Evolutionary conservation across 1,284 basidiomycete genomes (phyloP), one percentile per base, ranked within the genome.

Genomic region (Cerioporus squamosus): DNA sequence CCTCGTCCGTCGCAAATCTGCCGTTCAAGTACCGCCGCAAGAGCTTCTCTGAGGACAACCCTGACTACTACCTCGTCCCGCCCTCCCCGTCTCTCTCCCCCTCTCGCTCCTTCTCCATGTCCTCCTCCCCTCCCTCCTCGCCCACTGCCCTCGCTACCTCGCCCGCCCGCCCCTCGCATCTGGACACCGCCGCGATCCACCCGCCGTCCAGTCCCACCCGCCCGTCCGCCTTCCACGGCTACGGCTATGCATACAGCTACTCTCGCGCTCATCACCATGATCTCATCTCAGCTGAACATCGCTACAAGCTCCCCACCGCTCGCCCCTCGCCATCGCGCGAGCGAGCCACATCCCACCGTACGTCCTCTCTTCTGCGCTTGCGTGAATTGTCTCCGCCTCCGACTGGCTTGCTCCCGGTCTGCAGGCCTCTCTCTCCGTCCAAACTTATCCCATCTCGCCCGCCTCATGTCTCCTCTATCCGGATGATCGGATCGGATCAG

Each of bases 1-100:
- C 53, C n/a, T 57, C 58, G 10, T 29, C 43, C 36, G 17, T 58
- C 61, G 29, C 63, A 7, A 63, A 31, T 51, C 31, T 66, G 39
- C 67, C 67, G 38, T 56, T 66, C 61, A 68, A 64, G 60, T 63
- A 56, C 26, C 61, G 67, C 23, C 55, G 67, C 23, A 68, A 68
- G 58, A 67, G 66, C 46, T 52, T 67, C 23, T 59, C 62, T 24
- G 61, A 62, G 12, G 59, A 63, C 64, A 51, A 66, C 33, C 53
- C 57, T 14, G 51, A 61, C 45, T 20, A 52, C 46, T 44, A 44
- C 31, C 55, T 59, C 53, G 39, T 60, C n/a, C 50, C 59, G 23
- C 55, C 57, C 23, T 60, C 63, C 7, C 63, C 60, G 3, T 62
- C 62, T 5, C 60, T 59, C 46, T 64, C 62, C 3, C 60, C 59